These are phyloP conservation scores for Chalaropsis ovoidea DNA, from an alignment of 2,329 filamentous ascomycete species.

Conservation along the genomic window DNA sequence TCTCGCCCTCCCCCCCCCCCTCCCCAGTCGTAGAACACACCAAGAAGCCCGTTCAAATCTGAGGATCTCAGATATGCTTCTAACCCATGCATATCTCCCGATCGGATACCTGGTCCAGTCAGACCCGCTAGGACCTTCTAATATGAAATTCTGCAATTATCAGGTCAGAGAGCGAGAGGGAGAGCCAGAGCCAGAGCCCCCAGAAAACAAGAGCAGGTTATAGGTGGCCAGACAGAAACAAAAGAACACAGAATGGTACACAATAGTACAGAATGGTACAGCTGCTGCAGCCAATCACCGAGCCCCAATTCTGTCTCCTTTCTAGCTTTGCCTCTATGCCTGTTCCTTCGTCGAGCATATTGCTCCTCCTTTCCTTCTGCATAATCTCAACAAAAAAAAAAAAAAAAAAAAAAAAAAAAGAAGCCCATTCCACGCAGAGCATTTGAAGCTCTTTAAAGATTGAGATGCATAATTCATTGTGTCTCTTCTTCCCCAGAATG, in stretches of 20 bases:
- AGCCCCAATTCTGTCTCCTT: no score
- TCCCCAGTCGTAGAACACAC: slow-evolving; percentile 10
- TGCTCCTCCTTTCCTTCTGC: neutral
- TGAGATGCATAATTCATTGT: neutral
- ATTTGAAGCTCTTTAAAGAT: no score
- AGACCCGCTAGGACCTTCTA: slow-evolving; percentile 4
- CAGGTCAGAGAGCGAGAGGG: neutral
- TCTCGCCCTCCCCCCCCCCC: neutral
- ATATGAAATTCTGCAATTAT: neutral
- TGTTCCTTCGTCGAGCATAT: slow-evolving; percentile 4
- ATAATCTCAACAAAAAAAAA: neutral
- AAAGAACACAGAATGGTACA: neutral
- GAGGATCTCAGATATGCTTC: slow-evolving; percentile 10
- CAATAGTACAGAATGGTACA: no score
- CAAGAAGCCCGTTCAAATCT: slow-evolving; percentile 4
- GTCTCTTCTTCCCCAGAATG: neutral
- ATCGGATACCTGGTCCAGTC: neutral
- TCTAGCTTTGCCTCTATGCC: no score
- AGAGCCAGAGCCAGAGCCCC: no score
- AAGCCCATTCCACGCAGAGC: neutral
- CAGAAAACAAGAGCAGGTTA: neutral
- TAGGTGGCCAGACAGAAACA: neutral
- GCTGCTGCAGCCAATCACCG: no score
- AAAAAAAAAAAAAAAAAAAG: neutral
- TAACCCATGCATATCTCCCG: slow-evolving; percentile 3